phyloP scores from a whole-genome alignment of 2,329 filamentous ascomycete genomes.

The Aspergillus sp. region DNA sequence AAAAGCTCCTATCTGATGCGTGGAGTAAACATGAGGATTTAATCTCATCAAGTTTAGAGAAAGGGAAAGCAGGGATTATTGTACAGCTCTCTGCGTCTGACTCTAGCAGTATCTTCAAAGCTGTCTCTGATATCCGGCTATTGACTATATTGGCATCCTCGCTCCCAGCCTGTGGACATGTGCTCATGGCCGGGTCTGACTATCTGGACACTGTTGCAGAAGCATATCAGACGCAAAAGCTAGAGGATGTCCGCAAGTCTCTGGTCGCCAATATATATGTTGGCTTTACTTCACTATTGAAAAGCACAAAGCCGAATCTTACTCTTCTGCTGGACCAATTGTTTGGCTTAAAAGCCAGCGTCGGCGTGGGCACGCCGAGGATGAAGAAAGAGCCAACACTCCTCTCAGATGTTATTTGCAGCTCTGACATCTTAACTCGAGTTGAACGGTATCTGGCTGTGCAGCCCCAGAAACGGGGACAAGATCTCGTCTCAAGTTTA shows the following conservation, averaged over 20 bases:
- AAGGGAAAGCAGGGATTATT: constrained; percentile 35
- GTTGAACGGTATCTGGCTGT: constrained; percentile 36
- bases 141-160: constrained; percentile 42
- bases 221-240: constrained; percentile 53
- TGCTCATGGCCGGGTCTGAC: constrained; percentile 82
- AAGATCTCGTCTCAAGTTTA: constrained; percentile 41
- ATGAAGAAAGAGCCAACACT: constrained; percentile 55
- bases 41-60: constrained; percentile 38
- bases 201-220: constrained; percentile 72
- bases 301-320: constrained; percentile 65
- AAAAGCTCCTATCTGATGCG: constrained; percentile 53
- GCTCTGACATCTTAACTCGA: constrained; percentile 66
- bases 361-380: constrained; percentile 58
- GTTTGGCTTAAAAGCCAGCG: constrained; percentile 73
- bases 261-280: constrained; percentile 75
- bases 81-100: constrained; percentile 26
- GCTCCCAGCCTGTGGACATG: constrained; percentile 48
- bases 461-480: constrained; percentile 42
- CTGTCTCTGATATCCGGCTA: constrained; percentile 31
- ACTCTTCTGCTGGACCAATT: constrained; percentile 79
- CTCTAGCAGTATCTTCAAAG: constrained; percentile 13
- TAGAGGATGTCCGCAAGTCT: constrained; percentile 61
- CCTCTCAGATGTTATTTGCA: constrained; percentile 78
- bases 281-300: constrained; percentile 69
- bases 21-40: constrained; percentile 35